Base-by-base conservation (phyloP, 257 asterid species). In the Striga asiatica region DNA sequence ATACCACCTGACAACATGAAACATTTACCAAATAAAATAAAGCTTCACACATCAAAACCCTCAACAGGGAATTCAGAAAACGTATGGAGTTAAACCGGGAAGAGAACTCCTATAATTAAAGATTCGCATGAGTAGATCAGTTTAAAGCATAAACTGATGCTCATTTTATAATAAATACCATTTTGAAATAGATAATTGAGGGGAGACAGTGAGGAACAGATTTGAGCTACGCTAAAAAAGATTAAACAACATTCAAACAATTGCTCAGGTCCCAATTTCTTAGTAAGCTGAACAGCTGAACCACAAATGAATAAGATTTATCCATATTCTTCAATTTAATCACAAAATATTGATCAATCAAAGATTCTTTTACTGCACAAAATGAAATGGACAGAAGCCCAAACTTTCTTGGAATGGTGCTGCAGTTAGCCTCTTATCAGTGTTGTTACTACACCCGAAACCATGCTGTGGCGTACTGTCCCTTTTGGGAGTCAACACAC, bases 1-100 rank as follows among this genome's bases (percentile, higher is more conserved):
- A 87, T 64, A 37, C 84, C 82, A 65, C 95, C 97, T 89, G 68
- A 45, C 52, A 24, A 72, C 23, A 59, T 9, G 28, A 53, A 50
- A 32, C 16, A 34, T 54, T 42, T 54, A 22, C 20, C 38, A 50
- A 23, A n/a, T 35, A 45, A 23, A 14, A 22, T 5, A 14, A 54
- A 28, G n/a, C 34, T 71, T 57, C 58, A 66, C 56, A 39, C 57
- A 25, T 61, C 65, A 42, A 45, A 35, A 37, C 37, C 18, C 19
- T 18, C 39, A 52, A 35, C 12, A 34, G 39, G 14, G 19, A 5
- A 18, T 39, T 6, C 8, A 27, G 24, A 46, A 28, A 46, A 17
- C 34, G 31, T 17, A 4, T 50, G 13, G 34, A 46, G 13, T 7
- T 13, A 24, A 19, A 28, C 8, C 25, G 43, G 14, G 9, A 8